A percentile compares a stretch with the other conserved stretches of the same genome.
Conservation (phyloP, 169 alveolate genomes). For the Amoebophrya sp. region DNA sequence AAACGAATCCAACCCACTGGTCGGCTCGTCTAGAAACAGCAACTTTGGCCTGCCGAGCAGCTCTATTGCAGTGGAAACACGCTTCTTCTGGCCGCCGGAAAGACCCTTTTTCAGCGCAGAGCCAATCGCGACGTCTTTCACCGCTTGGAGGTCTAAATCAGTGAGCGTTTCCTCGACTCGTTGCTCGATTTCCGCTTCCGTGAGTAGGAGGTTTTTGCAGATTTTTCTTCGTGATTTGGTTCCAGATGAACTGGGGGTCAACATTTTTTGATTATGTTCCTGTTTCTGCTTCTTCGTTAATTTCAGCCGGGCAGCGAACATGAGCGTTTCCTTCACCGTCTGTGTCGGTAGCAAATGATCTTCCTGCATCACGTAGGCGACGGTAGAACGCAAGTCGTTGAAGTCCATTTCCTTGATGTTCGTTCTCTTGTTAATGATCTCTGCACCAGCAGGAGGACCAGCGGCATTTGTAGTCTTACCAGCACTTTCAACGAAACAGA, state of each 20-base stretch:
- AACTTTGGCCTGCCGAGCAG: constrained; percentile 70
- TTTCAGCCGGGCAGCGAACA: constrained; percentile 62
- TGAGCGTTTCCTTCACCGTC: constrained; percentile 66
- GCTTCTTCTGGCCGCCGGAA: constrained; percentile 77
- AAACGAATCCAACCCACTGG: constrained; percentile 78
- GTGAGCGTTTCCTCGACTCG: constrained; percentile 17
- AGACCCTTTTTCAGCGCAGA: constrained; percentile 61
- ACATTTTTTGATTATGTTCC: too few relatives aligned
- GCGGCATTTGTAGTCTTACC: too few relatives aligned
- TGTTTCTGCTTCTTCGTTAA: too few relatives aligned
- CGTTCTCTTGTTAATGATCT: too few relatives aligned
- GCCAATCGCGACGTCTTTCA: constrained; percentile 59
- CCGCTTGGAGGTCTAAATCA: not conserved
- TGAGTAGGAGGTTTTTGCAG: not conserved
- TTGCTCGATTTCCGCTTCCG: not conserved
- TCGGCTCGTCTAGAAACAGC: constrained; percentile 80
- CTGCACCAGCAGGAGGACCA: too few relatives aligned
- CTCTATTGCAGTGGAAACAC: constrained; percentile 78
- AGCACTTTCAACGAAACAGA: not conserved
- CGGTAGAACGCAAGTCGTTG: constrained; percentile 41
- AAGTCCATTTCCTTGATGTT: not conserved
- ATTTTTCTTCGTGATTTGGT: too few relatives aligned
- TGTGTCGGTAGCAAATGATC: constrained; percentile 61
- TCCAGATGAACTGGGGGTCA: too few relatives aligned
- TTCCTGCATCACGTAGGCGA: constrained; percentile 70